Conservation (phyloP, 2,329 filamentous ascomycete species). For the Myriosclerotinia scirpicola region DNA sequence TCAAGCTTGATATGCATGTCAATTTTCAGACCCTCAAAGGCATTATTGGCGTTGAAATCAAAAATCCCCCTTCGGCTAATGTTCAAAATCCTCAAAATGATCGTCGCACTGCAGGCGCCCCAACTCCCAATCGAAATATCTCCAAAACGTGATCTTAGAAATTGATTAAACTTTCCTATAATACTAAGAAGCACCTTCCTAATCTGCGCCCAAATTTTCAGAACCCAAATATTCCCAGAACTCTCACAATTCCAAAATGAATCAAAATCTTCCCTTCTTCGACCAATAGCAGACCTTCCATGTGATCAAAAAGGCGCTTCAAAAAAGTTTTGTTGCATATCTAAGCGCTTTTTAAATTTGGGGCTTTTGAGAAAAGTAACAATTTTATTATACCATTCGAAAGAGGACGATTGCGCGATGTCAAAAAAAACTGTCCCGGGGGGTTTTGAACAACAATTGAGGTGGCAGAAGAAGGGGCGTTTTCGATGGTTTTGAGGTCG, state of each 20-base stretch:
- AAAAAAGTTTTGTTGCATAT: constrained; percentile 9
- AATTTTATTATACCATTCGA: neutral
- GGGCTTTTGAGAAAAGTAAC: neutral
- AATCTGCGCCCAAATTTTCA: neutral
- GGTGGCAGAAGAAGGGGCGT: neutral
- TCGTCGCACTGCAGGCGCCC: neutral
- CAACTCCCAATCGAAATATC: neutral
- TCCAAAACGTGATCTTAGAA: neutral
- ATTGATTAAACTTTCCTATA: neutral
- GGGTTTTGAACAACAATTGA: neutral
- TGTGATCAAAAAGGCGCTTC: neutral
- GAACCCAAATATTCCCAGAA: neutral
- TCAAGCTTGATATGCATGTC: fast-evolving
- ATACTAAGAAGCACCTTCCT: neutral
- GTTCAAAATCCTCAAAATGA: neutral
- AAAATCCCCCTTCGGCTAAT: neutral
- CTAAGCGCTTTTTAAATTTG: neutral
- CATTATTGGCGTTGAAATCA: neutral
- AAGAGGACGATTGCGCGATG: neutral
- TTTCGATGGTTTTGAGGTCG: constrained; percentile 1
- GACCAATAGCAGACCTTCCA: constrained; percentile 7
- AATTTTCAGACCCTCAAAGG: neutral
- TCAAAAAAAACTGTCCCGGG: neutral
- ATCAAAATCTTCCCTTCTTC: neutral
- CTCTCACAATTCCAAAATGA: neutral